Percentiles rank a stretch among this genome's conserved stretches.
phyloP scores from a whole-genome alignment of 2,329 filamentous ascomycete species.

The Mycosphaerella arachidis region DNA sequence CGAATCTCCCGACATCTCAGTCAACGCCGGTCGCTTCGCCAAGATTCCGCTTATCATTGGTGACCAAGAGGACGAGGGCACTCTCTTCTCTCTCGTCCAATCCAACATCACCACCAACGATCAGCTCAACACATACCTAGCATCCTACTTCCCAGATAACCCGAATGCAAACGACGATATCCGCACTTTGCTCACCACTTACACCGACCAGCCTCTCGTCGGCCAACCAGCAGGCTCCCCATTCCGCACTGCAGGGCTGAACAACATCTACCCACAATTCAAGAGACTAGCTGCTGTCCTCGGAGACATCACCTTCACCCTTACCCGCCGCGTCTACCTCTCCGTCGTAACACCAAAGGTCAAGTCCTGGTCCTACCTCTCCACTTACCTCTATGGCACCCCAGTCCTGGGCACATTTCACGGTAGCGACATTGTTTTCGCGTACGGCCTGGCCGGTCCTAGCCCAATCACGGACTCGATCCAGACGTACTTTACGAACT shows the following conservation, averaged over 20 bases:
- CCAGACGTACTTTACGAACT: constrained; percentile 41
- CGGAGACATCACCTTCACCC: constrained; percentile 70
- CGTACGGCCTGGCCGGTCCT: constrained; percentile 8
- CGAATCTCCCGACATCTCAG: constrained; percentile 58
- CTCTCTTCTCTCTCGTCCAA: constrained; percentile 32
- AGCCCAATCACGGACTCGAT: constrained; percentile 40
- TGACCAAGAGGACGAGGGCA: constrained; percentile 76
- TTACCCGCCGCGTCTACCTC: constrained; percentile 64
- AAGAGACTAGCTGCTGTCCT: constrained; percentile 70
- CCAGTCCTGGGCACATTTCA: constrained; percentile 75
- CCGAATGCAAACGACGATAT: constrained; percentile 40
- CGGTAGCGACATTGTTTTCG: constrained; percentile 43
- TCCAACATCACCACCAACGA: constrained; percentile 59
- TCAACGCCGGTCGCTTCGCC: constrained; percentile 51
- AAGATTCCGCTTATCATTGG: constrained; percentile 63
- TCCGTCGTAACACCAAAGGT: constrained; percentile 33
- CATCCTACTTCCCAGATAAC: constrained; percentile 50
- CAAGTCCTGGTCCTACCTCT: constrained; percentile 68
- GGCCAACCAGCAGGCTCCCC: constrained; percentile 61
- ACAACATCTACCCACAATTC: constrained; percentile 70
- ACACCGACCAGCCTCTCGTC: constrained; percentile 47
- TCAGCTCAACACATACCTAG: constrained; percentile 59
- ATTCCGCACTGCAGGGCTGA: constrained; percentile 62
- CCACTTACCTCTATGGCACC: constrained; percentile 66
- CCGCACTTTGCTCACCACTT: constrained; percentile 55